These are phyloP conservation scores for Suillus subaureus DNA, from an alignment of 768 basidiomycete genomes.

Conservation along the genomic window DNA sequence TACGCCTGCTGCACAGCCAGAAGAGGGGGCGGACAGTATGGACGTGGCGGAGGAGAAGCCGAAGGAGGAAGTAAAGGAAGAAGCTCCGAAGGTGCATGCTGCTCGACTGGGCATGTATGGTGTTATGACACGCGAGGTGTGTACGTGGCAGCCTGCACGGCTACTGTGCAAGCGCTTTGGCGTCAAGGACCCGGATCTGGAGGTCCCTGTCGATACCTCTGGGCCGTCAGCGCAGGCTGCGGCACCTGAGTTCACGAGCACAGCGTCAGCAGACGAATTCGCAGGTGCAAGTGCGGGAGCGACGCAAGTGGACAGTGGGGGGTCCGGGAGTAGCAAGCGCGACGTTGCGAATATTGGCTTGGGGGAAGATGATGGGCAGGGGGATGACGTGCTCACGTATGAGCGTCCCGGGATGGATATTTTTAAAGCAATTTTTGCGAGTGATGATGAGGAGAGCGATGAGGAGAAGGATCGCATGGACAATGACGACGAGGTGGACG, in stretches of 20 bases:
- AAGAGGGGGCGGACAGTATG: slow-evolving; percentile 45
- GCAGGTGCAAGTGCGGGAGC: not conserved
- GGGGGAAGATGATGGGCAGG: slow-evolving; percentile 91
- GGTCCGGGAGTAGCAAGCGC: slow-evolving; percentile 35
- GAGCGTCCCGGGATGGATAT: slow-evolving; percentile 87
- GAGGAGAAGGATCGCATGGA: slow-evolving; percentile 50
- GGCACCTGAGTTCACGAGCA: slow-evolving; percentile 11
- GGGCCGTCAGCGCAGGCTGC: slow-evolving; percentile 25
- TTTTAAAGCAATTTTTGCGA: slow-evolving; percentile 98
- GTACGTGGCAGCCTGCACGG: slow-evolving; percentile 78
- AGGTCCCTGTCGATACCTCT: slow-evolving; percentile 38
- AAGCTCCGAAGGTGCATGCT: slow-evolving; percentile 79
- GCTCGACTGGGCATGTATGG: slow-evolving; percentile 91
- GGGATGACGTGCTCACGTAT: slow-evolving; percentile 85
- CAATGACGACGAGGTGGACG: slow-evolving; percentile 11
- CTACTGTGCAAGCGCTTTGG: slow-evolving; percentile 94
- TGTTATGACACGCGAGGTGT: slow-evolving; percentile 73
- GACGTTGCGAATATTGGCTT: slow-evolving; percentile 83
- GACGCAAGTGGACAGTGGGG: not conserved
- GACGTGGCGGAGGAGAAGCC: slow-evolving; percentile 41
- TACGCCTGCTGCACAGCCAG: slow-evolving; percentile 48
- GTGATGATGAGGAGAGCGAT: slow-evolving; percentile 86
- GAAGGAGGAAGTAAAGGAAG: slow-evolving; percentile 49
- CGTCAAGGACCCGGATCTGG: slow-evolving; percentile 83
- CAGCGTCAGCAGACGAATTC: slow-evolving; percentile 7